Evolutionary conservation across 345 rosid species (phyloP).

Genomic region (Eucalyptus leucophloia): DNA sequence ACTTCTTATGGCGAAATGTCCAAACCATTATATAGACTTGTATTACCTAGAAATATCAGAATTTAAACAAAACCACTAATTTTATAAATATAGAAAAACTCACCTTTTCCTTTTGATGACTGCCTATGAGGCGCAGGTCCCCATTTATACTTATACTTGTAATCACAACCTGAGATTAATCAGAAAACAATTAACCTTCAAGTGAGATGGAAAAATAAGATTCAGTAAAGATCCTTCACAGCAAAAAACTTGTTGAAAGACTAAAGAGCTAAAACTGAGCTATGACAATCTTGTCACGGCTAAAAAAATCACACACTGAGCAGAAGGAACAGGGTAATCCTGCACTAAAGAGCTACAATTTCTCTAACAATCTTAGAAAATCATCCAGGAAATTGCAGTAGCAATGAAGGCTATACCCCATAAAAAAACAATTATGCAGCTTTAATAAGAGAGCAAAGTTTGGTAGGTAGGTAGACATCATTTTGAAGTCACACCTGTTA

Average conservation of each 20-base stretch:
- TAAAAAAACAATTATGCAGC: background rate
- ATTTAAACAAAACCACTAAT: background rate
- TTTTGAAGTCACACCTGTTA: background rate
- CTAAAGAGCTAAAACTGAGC: background rate
- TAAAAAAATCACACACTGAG: background rate
- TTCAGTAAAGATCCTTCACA: background rate
- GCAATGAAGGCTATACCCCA: background rate
- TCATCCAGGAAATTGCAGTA: background rate
- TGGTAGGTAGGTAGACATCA: background rate
- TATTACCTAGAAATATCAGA: background rate
- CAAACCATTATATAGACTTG: background rate
- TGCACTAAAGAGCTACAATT: background rate
- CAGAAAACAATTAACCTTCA: background rate
- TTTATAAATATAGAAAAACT: background rate
- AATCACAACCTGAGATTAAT: slow-evolving; percentile 68
- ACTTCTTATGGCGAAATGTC: background rate
- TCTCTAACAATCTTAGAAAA: background rate
- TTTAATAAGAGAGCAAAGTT: background rate
- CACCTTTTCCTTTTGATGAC: slow-evolving; percentile 89
- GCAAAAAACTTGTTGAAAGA: background rate
- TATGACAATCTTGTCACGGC: background rate
- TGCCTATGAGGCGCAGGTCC: slow-evolving; percentile 77
- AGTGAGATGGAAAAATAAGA: background rate
- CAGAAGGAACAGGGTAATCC: background rate
- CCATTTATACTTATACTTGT: slow-evolving; percentile 85